Evolutionary conservation across 75 land plant genomes (phyloP).

Genomic region (Cunninghamia lanceolata): DNA sequence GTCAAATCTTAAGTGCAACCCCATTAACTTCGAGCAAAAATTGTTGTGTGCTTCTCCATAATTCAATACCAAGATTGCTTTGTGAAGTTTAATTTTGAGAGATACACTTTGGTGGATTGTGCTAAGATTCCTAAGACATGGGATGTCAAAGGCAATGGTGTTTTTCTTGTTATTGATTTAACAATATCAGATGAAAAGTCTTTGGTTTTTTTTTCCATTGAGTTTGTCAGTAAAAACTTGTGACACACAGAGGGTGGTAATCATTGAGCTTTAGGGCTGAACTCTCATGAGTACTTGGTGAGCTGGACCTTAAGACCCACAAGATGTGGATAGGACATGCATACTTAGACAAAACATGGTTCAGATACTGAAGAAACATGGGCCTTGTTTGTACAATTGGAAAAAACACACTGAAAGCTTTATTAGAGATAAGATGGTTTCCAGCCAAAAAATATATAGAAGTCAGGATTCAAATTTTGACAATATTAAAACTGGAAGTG

Average conservation of each 20-base stretch:
- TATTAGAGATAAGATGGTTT: constrained; percentile 12
- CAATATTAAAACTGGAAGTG: constrained; percentile 23
- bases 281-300: too few relatives aligned
- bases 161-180: background rate
- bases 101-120: background rate
- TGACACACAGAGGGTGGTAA: too few relatives aligned
- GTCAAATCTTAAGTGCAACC: background rate
- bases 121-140: background rate
- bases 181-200: background rate
- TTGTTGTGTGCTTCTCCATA: background rate
- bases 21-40: background rate
- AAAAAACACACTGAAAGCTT: constrained; percentile 49
- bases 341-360: too few relatives aligned
- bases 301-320: too few relatives aligned
- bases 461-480: constrained; percentile 9
- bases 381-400: constrained; percentile 56
- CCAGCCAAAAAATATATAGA: constrained; percentile 6
- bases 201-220: background rate
- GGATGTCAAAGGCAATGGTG: background rate
- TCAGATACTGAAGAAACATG: too few relatives aligned
- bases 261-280: too few relatives aligned
- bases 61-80: background rate
- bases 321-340: too few relatives aligned
- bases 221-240: too few relatives aligned
- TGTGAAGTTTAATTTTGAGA: background rate